Evolutionary conservation across 495 filamentous ascomycete genomes (phyloP).

Genomic region (Lasiosphaeris hirsuta): DNA sequence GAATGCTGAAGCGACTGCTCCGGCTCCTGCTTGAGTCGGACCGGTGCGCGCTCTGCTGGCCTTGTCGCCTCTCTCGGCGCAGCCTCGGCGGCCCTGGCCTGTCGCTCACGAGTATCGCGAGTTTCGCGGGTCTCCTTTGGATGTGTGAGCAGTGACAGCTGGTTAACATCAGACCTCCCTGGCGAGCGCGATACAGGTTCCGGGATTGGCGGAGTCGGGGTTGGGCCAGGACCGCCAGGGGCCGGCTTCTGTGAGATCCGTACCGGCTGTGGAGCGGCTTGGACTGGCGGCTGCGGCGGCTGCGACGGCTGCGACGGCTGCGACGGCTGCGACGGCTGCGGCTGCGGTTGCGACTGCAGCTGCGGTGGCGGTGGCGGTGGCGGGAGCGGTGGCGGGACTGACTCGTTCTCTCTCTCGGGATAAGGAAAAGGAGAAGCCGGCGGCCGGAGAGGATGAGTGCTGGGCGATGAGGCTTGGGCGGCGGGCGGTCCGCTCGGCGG

Average conservation of each 20-base stretch:
- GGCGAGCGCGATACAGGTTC: slow-evolving; percentile 24
- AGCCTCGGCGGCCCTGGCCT: slow-evolving; percentile 20
- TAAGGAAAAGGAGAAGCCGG: slow-evolving; percentile 32
- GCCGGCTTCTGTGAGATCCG: slow-evolving; percentile 28
- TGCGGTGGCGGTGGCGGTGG: slow-evolving; percentile 18
- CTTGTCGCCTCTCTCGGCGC: slow-evolving; percentile 30
- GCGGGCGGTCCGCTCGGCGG: slow-evolving; percentile 16
- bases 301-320: too few relatives aligned
- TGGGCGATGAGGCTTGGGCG: slow-evolving; percentile 40
- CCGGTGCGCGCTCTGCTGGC: slow-evolving; percentile 26
- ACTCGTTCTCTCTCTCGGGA: slow-evolving; percentile 29
- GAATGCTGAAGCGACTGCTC: slow-evolving; percentile 32
- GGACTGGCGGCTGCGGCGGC: slow-evolving; percentile 4
- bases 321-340: not conserved
- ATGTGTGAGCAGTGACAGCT: slow-evolving; percentile 20
- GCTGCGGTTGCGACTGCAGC: slow-evolving; percentile 8
- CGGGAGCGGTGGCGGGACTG: slow-evolving; percentile 6
- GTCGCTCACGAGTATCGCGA: slow-evolving; percentile 29
- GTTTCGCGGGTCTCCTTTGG: slow-evolving; percentile 18
- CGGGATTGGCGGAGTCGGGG: slow-evolving; percentile 21
- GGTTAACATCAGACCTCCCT: slow-evolving; percentile 22
- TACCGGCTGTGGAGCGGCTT: slow-evolving; percentile 10
- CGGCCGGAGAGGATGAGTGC: slow-evolving; percentile 34
- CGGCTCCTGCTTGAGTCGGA: slow-evolving; percentile 46
- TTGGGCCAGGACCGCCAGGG: slow-evolving; percentile 7